phyloP scores from a whole-genome alignment of 371 early-diverging fungal genomes.

The Circinella minor region DNA sequence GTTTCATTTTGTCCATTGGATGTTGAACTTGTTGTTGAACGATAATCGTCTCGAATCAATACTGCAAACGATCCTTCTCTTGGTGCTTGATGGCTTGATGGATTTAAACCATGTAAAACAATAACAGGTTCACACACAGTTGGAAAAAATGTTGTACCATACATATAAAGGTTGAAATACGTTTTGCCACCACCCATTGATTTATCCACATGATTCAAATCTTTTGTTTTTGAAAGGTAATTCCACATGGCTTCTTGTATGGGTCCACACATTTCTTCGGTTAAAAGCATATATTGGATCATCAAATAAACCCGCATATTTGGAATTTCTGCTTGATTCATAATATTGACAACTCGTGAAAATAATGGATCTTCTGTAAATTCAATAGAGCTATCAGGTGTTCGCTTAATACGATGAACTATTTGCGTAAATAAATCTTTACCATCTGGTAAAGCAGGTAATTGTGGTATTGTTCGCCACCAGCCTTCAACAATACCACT shows the following conservation, averaged over 20 bases:
- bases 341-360: not conserved
- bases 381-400: not conserved
- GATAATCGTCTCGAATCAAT: not conserved
- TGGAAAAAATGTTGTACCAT: slow-evolving; percentile 10
- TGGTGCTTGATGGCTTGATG: not conserved
- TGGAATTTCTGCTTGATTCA: slow-evolving; percentile 8
- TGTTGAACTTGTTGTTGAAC: not conserved
- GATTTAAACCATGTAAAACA: slow-evolving; percentile 8
- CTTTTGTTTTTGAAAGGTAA: not conserved
- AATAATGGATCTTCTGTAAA: not conserved
- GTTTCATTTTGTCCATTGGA: not conserved
- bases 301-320: slow-evolving; percentile 25
- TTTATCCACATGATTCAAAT: not conserved
- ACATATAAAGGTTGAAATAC: slow-evolving; percentile 1
- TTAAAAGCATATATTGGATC: slow-evolving; percentile 33
- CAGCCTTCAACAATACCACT: not conserved
- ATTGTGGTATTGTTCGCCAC: not conserved
- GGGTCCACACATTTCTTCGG: slow-evolving; percentile 35
- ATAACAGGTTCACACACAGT: slow-evolving; percentile 19
- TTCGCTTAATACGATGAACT: not conserved
- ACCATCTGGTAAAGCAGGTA: not conserved
- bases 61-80: slow-evolving; percentile 17
- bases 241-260: slow-evolving; percentile 18
- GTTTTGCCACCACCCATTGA: slow-evolving; percentile 4
- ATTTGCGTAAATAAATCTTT: not conserved